A percentile compares a stretch with the other conserved stretches of the same genome.
phyloP scores from a whole-genome alignment of 2,329 filamentous ascomycete genomes.

The Seiridium cupressi region DNA sequence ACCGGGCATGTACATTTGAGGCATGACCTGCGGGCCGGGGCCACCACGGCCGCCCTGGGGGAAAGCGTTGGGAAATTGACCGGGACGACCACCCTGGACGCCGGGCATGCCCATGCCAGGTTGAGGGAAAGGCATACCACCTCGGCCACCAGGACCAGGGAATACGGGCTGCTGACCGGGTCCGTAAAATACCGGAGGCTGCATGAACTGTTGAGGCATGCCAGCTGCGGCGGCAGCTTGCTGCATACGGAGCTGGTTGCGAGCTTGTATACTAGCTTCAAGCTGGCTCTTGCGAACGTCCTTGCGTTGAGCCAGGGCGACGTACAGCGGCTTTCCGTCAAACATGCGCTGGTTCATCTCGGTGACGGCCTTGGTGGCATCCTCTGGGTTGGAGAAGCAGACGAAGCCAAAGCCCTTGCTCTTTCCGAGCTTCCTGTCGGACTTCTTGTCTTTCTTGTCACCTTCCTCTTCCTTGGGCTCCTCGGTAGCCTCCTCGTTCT shows the following conservation, averaged over 20 bases:
- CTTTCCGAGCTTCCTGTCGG: conserved; percentile 79
- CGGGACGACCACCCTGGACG: conserved; percentile 78
- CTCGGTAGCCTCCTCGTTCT: conserved; percentile 46
- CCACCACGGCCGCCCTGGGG: conserved; percentile 87
- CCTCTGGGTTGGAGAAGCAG: conserved; percentile 99
- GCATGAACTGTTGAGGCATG: conserved; percentile 86
- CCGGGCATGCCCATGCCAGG: conserved; percentile 64
- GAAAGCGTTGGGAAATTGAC: conserved; percentile 72
- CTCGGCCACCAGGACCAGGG: conserved; percentile 59
- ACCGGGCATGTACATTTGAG: conserved; percentile 80
- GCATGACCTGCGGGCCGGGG: conserved; percentile 76
- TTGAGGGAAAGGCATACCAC: conserved; percentile 67
- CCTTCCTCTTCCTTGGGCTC: conserved; percentile 49
- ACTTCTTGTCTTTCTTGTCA: conserved; percentile 61
- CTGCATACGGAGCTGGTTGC: conserved; percentile 98
- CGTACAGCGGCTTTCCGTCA: conserved; percentile 93
- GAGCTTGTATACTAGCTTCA: conserved; percentile 97
- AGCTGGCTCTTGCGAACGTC: conserved; percentile 99
- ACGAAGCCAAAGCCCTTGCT: conserved; percentile 99
- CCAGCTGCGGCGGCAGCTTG: conserved; percentile 89
- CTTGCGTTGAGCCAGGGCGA: conserved; percentile 97
- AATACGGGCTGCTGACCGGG: conserved; percentile 75
- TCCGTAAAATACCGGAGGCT: conserved; percentile 88
- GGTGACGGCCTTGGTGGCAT: conserved; percentile 97
- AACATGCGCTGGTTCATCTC: conserved; percentile 99